Evolutionary conservation across 805 yeast genomes (phyloP).

Genomic region (Barnettozyma pratensis): DNA sequence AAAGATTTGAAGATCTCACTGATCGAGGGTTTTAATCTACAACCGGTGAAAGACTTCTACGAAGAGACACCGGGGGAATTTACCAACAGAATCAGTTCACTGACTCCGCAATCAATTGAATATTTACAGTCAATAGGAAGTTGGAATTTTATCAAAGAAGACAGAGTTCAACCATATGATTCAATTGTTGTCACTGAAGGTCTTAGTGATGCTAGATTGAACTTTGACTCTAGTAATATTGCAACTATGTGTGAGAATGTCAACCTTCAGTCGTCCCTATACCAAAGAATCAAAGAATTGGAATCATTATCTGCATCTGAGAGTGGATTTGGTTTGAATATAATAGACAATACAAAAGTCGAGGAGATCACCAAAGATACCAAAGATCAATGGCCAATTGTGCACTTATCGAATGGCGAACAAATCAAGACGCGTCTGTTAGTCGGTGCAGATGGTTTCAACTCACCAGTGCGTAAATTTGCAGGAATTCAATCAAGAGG

Average conservation of each 20-base stretch:
- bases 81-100: slow-evolving; percentile 78
- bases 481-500: slow-evolving; percentile 85
- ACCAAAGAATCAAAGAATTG: slow-evolving; percentile 45
- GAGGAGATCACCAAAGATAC: slow-evolving; percentile 40
- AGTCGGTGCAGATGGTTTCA: slow-evolving; percentile 94
- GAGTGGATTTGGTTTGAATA: slow-evolving; percentile 28
- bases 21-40: slow-evolving; percentile 67
- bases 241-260: slow-evolving; percentile 88
- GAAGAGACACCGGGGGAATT: slow-evolving; percentile 37
- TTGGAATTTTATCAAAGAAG: slow-evolving; percentile 63
- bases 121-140: slow-evolving; percentile 68
- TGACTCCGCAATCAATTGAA: slow-evolving; percentile 75
- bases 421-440: slow-evolving; percentile 63
- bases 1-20: slow-evolving; percentile 55
- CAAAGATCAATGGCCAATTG: slow-evolving; percentile 66
- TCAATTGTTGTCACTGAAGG: slow-evolving; percentile 87
- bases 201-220: slow-evolving; percentile 59
- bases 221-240: slow-evolving; percentile 59
- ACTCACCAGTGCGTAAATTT: slow-evolving; percentile 83
- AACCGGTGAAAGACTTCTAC: slow-evolving; percentile 40
- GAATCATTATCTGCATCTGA: slow-evolving; percentile 18
- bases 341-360: slow-evolving; percentile 67
- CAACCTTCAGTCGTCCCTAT: slow-evolving; percentile 74
- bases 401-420: slow-evolving; percentile 62
- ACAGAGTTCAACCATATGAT: slow-evolving; percentile 76